phyloP scores from a whole-genome alignment of 2,329 filamentous ascomycete species.

The Emericellopsis atlantica region DNA sequence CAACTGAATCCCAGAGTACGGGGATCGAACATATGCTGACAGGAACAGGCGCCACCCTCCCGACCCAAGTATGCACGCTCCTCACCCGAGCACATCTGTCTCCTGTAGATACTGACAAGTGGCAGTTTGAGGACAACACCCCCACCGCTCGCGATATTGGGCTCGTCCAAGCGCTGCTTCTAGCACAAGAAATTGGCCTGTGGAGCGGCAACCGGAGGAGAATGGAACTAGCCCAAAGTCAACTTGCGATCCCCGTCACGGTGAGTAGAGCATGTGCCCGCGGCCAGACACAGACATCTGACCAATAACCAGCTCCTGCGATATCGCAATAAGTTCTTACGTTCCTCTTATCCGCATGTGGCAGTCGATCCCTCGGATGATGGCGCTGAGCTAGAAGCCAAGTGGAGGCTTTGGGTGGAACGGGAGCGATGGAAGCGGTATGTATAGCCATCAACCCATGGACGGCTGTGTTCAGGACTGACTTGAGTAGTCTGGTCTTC shows the following conservation, averaged over 20 bases:
- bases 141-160: constrained; percentile 25
- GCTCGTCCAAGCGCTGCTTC: constrained; percentile 30
- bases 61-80: constrained; percentile 1
- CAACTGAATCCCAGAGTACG: neutral
- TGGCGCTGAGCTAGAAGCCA: constrained; percentile 42
- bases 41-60: neutral
- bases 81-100: neutral
- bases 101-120: no score
- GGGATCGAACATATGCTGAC: neutral
- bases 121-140: constrained; percentile 36
- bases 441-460: neutral
- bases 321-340: constrained; percentile 44
- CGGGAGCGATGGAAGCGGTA: constrained; percentile 55
- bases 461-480: neutral
- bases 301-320: constrained; percentile 31
- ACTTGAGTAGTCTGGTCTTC: constrained; percentile 40
- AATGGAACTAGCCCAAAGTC: constrained; percentile 43
- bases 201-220: constrained; percentile 43
- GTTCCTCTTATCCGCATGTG: constrained; percentile 38
- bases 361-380: constrained; percentile 39
- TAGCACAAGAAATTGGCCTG: constrained; percentile 35
- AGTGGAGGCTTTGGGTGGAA: constrained; percentile 54
- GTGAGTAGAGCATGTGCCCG: constrained; percentile 16
- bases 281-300: neutral
- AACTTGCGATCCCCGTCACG: constrained; percentile 29